Evolutionary conservation across 148 eudicot species (phyloP), one percentile per base, ranked within the genome.

Genomic region (Cornus suecica): DNA sequence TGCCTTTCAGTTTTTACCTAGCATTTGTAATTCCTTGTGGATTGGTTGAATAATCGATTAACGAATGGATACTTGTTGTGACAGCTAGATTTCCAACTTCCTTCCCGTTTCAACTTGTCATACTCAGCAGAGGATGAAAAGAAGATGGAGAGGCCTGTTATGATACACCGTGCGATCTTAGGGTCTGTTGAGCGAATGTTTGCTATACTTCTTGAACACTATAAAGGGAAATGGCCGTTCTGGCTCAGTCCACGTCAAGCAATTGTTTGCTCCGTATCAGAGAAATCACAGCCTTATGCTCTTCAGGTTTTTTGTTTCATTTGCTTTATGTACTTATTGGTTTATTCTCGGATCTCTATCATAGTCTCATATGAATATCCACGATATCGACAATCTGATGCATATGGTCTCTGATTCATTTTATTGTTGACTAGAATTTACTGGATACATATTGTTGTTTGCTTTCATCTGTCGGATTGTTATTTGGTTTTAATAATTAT

Each of bases 171-270:
- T 74, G 99, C 99, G 31, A 89, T 93, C 75, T 88, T 96, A 66
- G 99, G 99, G 28, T 96, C 99, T 71, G 98, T 96, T 78, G 98
- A 96, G 79, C 87, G 98, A 27, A 93, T 96, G 98, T 87, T 93
- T 83, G 99, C 98, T 41, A 91, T 96, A 76, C 92, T 96, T n/a
- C 79, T 96, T 82, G 99, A 96, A 83, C 99, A 96, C 82, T 91
- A 84, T 66, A 93, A 96, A 81, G 99, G 98, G 51, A 96, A 93
- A 80, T 93, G 98, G 99, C 99, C 99, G 22, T 89, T 96, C 80
- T 96, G 98, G 99, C 92, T 91, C 14, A 96, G 99, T 79, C 99
- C 99, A 4, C 93, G 99, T 56, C 99, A 96, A 82, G 89, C 90
- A 65, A 91, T 93, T 58, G 97, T 96, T 72, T 91, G 97, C 84